Evolutionary conservation across 352 stramenopile genomes (phyloP), one percentile per base, ranked within the genome.

Genomic region (Phytophthora sojae): DNA sequence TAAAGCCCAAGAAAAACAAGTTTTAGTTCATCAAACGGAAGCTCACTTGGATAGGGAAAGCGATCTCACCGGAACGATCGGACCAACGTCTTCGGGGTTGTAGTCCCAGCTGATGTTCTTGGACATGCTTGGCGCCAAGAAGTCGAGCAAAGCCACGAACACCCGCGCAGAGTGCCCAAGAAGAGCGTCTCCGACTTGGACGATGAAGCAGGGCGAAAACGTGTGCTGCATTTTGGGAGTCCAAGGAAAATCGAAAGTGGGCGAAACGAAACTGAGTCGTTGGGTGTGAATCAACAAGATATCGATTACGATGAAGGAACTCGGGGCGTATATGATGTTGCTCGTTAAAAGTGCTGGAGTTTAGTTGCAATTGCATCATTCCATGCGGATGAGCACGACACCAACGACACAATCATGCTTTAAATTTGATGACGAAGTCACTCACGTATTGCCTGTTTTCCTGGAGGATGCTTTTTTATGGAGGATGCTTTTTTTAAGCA

Each of bases 21-120:
- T 47, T 23, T 12, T 58, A 21, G 5, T 9, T 54, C 8, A 58
- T 30, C 26, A 30, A 30, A 30, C 26, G 26, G 26, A 30, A 3
- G 26, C 26, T 30, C 26, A 44, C n/a, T n/a, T n/a, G n/a, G n/a
- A n/a, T n/a, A n/a, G 4, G 42, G 12, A 58, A 51, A 35, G 3
- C 6, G 12, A 39, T 26, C 39, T 26, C 45, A 91, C 61, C 88
- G 90, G 17, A 83, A 82, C 15, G 69, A 77, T 42, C 0, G 58
- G 53, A 3, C 66, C 66, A 8, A 68, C 35, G 6, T 56, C 58
- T 47, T 67, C 53, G 11, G 39, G 2, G 29, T 59, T 56, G 44
- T 73, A 73, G 30, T 73, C 58, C 66, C 65, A 73, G 51, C 50
- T 67, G 58, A 73, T 61, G 37, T 15, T 58, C 63, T 64, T 58